phyloP scores from a whole-genome alignment of 495 filamentous ascomycete species.

The Neurospora pannonica region DNA sequence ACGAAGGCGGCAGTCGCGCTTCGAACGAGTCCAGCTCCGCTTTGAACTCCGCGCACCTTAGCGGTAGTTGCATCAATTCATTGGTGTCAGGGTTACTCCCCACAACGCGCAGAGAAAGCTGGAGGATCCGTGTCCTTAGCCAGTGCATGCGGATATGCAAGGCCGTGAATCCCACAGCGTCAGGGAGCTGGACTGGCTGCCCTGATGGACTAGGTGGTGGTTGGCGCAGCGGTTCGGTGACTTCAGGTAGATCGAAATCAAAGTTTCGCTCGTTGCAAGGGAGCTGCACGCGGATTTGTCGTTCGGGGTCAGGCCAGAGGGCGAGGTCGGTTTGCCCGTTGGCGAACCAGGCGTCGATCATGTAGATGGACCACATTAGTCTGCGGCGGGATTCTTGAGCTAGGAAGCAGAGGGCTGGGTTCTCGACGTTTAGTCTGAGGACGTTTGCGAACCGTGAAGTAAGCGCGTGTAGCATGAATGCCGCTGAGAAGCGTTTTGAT shows the following conservation, averaged over 20 bases:
- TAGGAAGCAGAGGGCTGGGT: slow-evolving; percentile 37
- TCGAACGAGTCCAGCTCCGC: slow-evolving; percentile 36
- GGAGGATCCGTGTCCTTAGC: slow-evolving; percentile 35
- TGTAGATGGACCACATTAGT: slow-evolving; percentile 43
- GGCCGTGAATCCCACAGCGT: slow-evolving; percentile 40
- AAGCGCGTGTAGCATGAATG: slow-evolving; percentile 39
- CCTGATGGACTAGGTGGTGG: slow-evolving; percentile 19
- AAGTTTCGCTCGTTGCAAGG: slow-evolving; percentile 46
- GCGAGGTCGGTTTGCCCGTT: slow-evolving; percentile 37
- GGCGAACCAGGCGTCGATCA: slow-evolving; percentile 38
- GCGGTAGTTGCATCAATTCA: slow-evolving; percentile 29
- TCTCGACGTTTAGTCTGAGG: slow-evolving; percentile 40
- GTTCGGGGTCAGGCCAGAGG: slow-evolving; percentile 33
- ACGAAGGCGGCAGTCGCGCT: slow-evolving; percentile 33
- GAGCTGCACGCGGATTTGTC: slow-evolving; percentile 34
- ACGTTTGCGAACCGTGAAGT: slow-evolving; percentile 39
- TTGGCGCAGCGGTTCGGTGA: slow-evolving; percentile 32
- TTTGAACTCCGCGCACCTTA: slow-evolving; percentile 28
- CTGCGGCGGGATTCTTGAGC: slow-evolving; percentile 40
- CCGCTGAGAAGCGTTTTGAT: slow-evolving; percentile 33
- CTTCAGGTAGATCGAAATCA: slow-evolving; percentile 40
- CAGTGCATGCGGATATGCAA: slow-evolving; percentile 37
- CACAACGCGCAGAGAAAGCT: slow-evolving; percentile 29
- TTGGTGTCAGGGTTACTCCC: slow-evolving; percentile 20
- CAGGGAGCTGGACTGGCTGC: slow-evolving; percentile 22